phyloP scores from a whole-genome alignment of 257 asterid genomes.

The Salvia miltiorrhiza region DNA sequence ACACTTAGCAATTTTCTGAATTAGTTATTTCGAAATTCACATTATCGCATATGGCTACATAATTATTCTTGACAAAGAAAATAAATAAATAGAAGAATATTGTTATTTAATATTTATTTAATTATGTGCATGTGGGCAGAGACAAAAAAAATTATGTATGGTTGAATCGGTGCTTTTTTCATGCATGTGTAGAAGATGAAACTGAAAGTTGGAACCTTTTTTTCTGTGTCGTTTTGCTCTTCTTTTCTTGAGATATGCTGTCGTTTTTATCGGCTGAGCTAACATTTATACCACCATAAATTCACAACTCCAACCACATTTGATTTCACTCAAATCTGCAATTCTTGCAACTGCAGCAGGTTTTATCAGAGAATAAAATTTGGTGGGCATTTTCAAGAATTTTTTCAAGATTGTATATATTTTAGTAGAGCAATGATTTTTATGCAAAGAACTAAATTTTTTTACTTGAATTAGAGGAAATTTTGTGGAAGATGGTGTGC shows the following conservation, averaged over 20 bases:
- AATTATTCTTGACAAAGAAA: too few relatives aligned
- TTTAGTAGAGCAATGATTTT: background rate
- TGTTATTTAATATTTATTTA: too few relatives aligned
- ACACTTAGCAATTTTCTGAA: too few relatives aligned
- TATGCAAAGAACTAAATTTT: background rate
- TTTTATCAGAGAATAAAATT: background rate
- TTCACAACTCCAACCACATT: background rate
- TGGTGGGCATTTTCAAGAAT: constrained; percentile 11
- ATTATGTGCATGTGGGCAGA: background rate
- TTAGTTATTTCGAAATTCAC: too few relatives aligned
- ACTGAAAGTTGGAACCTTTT: constrained; percentile 3
- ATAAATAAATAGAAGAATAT: too few relatives aligned
- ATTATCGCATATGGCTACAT: too few relatives aligned
- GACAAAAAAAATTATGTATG: background rate
- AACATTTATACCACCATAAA: constrained; percentile 22
- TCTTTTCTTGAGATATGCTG: constrained; percentile 19
- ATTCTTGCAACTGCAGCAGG: background rate
- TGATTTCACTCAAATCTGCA: background rate
- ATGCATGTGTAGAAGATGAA: constrained; percentile 1
- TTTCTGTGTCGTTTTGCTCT: constrained; percentile 17
- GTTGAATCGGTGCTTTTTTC: background rate
- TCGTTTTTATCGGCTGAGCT: background rate
- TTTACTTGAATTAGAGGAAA: background rate
- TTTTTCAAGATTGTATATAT: background rate
- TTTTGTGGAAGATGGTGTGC: constrained; percentile 16